Percentiles rank a stretch among this genome's conserved stretches.
These are phyloP conservation scores for Penicillium riverlandense DNA, from an alignment of 495 filamentous ascomycete genomes.

Conservation along the genomic window DNA sequence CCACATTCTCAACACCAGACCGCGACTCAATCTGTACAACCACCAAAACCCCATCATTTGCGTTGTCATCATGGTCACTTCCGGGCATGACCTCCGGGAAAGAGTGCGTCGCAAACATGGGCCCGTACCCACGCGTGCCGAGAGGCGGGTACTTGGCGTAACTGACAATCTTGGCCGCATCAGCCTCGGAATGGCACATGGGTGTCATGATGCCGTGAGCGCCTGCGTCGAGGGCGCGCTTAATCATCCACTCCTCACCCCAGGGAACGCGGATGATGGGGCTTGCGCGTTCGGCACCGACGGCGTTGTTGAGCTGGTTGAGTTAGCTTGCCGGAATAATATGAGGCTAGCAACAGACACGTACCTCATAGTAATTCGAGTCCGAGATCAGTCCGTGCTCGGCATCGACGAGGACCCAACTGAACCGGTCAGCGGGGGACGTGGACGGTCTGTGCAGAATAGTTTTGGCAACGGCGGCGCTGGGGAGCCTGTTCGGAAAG, in stretches of 20 bases:
- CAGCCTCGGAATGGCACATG: constrained; percentile 36
- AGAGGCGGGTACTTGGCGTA: constrained; percentile 61
- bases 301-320: constrained; percentile 36
- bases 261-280: constrained; percentile 63
- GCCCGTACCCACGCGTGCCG: constrained; percentile 59
- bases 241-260: constrained; percentile 64
- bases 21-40: constrained; percentile 43
- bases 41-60: constrained; percentile 28
- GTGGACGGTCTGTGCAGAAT: constrained; percentile 24
- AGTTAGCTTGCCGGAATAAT: background rate
- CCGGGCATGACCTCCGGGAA: constrained; percentile 34
- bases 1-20: constrained; percentile 39
- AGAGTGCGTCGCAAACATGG: constrained; percentile 45
- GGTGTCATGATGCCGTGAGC: constrained; percentile 55
- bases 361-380: constrained; percentile 28
- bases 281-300: constrained; percentile 57
- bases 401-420: constrained; percentile 72
- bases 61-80: constrained; percentile 25
- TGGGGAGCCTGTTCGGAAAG: constrained; percentile 18
- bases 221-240: constrained; percentile 63
- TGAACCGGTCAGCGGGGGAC: constrained; percentile 19
- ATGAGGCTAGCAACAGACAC: background rate
- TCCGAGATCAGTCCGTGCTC: constrained; percentile 66
- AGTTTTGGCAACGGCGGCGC: constrained; percentile 27
- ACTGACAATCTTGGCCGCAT: constrained; percentile 52